Evolutionary conservation across 2,329 filamentous ascomycete genomes (phyloP), one percentile per base, ranked within the genome.

Genomic region (Exophiala sp.): DNA sequence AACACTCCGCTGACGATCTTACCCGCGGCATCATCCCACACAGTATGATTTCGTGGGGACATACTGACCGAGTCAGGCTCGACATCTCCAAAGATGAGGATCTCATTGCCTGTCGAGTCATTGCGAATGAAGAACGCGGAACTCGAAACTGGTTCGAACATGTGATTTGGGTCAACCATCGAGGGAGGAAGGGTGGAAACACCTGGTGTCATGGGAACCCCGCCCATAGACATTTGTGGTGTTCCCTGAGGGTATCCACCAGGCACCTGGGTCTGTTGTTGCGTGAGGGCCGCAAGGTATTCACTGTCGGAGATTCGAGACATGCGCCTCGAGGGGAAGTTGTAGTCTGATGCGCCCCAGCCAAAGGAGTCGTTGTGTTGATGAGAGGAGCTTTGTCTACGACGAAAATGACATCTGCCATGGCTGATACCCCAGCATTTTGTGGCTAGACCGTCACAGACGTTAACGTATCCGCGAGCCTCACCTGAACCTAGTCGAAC

Each of bases 1-100:
- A 99, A 78, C 3, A 80, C 77, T 1, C 89, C 89, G 0, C 78
- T 73, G 0, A 78, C 87, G 21, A 99, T 84, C 67, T 95, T 96
- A 7, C 87, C 87, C 0, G 91, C 92, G 0, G 92, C 92, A 65
- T 94, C 88, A 61, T 83, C 80, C 94, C 94, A 99, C 11, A 99
- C 84, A 11, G 78, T 76, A n/a, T 80, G 74, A 61, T 94, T 97
- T 20, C 91, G 84, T 1, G 92, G 91, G 1, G 83, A 86, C 1
- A 92, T 72, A 0, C 90, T 95, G 21, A 97, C 72, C 7, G 84
- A 86, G 70, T 99, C 94, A 0, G 94, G 91, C 67, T 99, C 94
- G 35, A 97, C 89, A 62, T 99, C 94, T 14, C 94, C 94, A 67
- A 96, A 97, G 45, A 99, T 88, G 55, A 99, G 81, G 2, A 97